Evolutionary conservation across 306 rosid genomes (phyloP), one percentile per base, ranked within the genome.

Genomic region (Cajanus cajan): DNA sequence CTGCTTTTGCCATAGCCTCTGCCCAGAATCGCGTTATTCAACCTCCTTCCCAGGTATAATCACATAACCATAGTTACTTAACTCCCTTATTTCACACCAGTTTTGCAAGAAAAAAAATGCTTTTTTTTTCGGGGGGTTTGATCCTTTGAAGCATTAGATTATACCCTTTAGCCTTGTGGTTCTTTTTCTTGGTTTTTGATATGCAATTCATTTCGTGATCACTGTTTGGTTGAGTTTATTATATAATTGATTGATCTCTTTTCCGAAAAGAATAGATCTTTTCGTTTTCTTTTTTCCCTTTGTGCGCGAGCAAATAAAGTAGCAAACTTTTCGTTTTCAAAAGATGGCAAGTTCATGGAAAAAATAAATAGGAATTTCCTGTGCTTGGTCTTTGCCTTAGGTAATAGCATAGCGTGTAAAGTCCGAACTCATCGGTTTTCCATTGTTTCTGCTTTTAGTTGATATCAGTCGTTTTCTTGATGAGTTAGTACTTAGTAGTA

Each of bases 1-100:
- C 99, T 50, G 99, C 99, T 11, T 82, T 88, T 64, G 97, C 89
- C 71, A 93, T 96, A 77, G 94, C 91, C 13, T 68, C 91, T 19
- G 81, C 89, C 2, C 97, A 90, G 24, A 84, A 84, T 79, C 96
- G 92, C 78, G 64, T 61, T 78, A 91, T 84, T 62, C 96, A 84
- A 74, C 88, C 87, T 66, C n/a, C 88, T 58, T 69, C 76, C 36
- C 89, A 86, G 96, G 99, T 93, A 70, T 78, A 44, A 13, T 1
- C 31, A 4, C 7, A 36, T 36, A 28, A 28, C 31, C n/a, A n/a
- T n/a, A n/a, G n/a, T n/a, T n/a, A n/a, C n/a, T n/a, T n/a, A n/a
- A n/a, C 45, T 70, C 31, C 45, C 9, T 74, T 76, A 10, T 33
- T 82, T 80, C 13, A 31, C 51, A 7, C 36, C 31, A 22, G 2